phyloP scores from a whole-genome alignment of 805 yeast species.

The Wickerhamomyces hampshirensis region DNA sequence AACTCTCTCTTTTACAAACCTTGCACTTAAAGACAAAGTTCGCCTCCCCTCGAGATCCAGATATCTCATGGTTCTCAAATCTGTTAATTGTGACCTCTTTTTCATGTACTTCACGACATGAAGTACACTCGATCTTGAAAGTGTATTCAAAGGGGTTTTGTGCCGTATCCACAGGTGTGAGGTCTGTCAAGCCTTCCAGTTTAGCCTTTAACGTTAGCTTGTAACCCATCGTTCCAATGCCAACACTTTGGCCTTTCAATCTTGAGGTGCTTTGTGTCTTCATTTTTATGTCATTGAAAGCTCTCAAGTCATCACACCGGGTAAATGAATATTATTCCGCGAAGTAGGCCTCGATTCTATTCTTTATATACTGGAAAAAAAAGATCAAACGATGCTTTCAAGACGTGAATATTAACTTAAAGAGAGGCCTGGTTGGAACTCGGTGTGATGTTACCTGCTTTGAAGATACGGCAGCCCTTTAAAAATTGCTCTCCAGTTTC shows the following conservation, averaged over 20 bases:
- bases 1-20: conserved; percentile 40
- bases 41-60: conserved; percentile 78
- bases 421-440: no score
- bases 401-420: no score
- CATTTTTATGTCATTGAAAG: no score
- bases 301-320: neutral
- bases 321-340: neutral
- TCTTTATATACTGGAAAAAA: neutral
- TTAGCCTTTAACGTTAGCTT: conserved; percentile 31
- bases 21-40: conserved; percentile 76
- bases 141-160: conserved; percentile 67
- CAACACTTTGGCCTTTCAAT: conserved; percentile 1
- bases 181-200: conserved; percentile 31
- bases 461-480: no score
- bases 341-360: neutral
- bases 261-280: neutral
- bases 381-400: neutral
- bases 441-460: no score
- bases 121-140: conserved; percentile 68
- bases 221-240: conserved; percentile 17
- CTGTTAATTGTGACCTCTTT: conserved; percentile 66
- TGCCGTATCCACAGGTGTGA: conserved; percentile 57
- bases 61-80: conserved; percentile 57
- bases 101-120: conserved; percentile 73
- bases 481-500: no score